Evolutionary conservation across 169 alveolate species (phyloP).

Genomic region (Cryptosporidium tyzzeri): DNA sequence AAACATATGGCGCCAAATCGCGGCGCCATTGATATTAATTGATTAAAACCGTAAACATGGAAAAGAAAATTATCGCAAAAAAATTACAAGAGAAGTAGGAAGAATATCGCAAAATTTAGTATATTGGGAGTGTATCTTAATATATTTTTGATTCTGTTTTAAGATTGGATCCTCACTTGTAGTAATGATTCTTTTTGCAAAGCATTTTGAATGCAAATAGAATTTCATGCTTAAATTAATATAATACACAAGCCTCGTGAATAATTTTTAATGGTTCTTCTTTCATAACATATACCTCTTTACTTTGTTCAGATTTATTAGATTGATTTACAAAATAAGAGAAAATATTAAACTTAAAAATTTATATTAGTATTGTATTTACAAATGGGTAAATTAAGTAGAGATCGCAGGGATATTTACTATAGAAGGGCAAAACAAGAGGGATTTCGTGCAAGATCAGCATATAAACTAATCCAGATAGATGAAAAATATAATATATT

Average conservation of each 20-base stretch:
- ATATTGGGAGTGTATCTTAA: background rate
- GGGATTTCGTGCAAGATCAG: conserved; percentile 97
- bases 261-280: background rate
- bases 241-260: background rate
- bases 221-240: background rate
- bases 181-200: background rate
- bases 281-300: background rate
- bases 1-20: no score
- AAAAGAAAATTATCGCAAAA: no score
- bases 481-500: conserved; percentile 92
- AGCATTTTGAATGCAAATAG: no score
- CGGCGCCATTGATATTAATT: no score
- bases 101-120: no score
- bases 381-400: conserved; percentile 91
- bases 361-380: background rate
- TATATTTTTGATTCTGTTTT: background rate
- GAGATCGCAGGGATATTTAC: conserved; percentile 95
- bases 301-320: conserved; percentile 38
- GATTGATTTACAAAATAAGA: conserved; percentile 34
- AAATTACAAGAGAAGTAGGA: no score
- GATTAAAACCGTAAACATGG: no score
- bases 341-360: conserved; percentile 1
- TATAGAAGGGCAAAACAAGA: conserved; percentile 97
- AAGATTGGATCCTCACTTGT: background rate
- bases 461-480: conserved; percentile 94